These are phyloP conservation scores for Trametes cubensis DNA, from an alignment of 768 basidiomycete species.

Conservation along the genomic window DNA sequence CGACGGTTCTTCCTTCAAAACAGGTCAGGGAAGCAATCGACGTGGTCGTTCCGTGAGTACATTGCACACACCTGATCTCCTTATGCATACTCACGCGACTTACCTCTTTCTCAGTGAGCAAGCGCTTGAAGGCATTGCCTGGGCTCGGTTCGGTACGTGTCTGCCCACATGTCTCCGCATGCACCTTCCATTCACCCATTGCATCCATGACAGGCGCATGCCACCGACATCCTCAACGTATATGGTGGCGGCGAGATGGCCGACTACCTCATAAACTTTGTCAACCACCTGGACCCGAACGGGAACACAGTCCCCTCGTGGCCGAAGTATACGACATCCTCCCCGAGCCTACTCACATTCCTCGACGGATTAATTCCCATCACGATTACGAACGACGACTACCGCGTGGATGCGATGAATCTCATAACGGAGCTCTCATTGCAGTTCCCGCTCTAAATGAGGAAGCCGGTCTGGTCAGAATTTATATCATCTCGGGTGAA, in stretches of 20 bases:
- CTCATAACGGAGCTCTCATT: conserved; percentile 22
- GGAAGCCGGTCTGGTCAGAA: too few relatives aligned
- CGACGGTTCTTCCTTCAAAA: conserved; percentile 48
- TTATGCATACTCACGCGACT: neutral
- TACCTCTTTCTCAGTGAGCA: conserved; percentile 12
- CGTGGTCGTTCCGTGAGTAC: conserved; percentile 46
- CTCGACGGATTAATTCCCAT: conserved; percentile 20
- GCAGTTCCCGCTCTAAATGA: conserved; percentile 21
- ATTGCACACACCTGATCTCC: neutral
- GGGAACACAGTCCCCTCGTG: conserved; percentile 24
- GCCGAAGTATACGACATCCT: conserved; percentile 28
- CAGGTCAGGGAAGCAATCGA: conserved; percentile 41
- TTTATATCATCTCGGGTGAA: too few relatives aligned
- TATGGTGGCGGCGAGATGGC: conserved; percentile 29
- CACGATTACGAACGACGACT: conserved; percentile 23
- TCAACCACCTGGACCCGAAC: conserved; percentile 36
- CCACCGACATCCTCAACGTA: conserved; percentile 29
- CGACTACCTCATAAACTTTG: conserved; percentile 36
- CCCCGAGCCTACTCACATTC: conserved; percentile 23
- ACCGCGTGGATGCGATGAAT: conserved; percentile 22
- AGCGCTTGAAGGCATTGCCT: conserved; percentile 19
- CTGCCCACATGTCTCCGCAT: too few relatives aligned
- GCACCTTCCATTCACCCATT: neutral
- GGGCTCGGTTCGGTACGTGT: conserved; percentile 16
- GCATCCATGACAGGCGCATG: conserved; percentile 22